Evolutionary conservation across 805 yeast genomes (phyloP), one percentile per base, ranked within the genome.

Genomic region (Saccharomycopsis selenospora): DNA sequence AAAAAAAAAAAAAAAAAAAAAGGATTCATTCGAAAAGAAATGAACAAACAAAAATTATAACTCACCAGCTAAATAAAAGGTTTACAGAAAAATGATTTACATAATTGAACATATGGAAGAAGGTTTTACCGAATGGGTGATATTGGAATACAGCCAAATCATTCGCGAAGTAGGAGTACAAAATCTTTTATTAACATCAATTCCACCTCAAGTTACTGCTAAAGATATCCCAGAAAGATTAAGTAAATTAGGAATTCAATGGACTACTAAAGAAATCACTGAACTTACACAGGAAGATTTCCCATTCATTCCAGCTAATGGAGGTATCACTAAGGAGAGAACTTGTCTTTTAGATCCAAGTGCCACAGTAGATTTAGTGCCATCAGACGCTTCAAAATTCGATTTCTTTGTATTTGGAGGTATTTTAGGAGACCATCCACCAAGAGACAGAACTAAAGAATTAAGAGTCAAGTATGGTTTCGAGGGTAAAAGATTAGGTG

Each of bases 61-160:
- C n/a, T n/a, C n/a, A n/a, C n/a, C n/a, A n/a, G n/a, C n/a, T n/a
- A n/a, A n/a, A n/a, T n/a, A n/a, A n/a, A n/a, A n/a, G n/a, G n/a
- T n/a, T n/a, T n/a, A n/a, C n/a, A n/a, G 25, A 38, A 56, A 33
- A 24, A 86, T 86, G 95, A 88, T 87, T 66, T 91, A 89, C 72
- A 79, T 93, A 46, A 89, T 91, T 46, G 99, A 91, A 66, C 99
- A 91, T 63, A 91, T 91, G 97, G 99, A 91, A 66, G 85, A 80
- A 52, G 98, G 96, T 1, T 88, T 91, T 74, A 87, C 96, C 55
- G 93, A 85, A 56, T 91, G 99, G 99, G 98, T 91, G 40, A 75
- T 77, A 25, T 71, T 93, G 4, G 99, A 91, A 60, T 91, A 91
- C 65, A 66, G 78, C 24, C 87, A 85, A 58, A 90, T 91, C 51